Evolutionary conservation across 805 yeast genomes (phyloP), one percentile per base, ranked within the genome.

Genomic region (Yamadazyma takamatsuzukensis): DNA sequence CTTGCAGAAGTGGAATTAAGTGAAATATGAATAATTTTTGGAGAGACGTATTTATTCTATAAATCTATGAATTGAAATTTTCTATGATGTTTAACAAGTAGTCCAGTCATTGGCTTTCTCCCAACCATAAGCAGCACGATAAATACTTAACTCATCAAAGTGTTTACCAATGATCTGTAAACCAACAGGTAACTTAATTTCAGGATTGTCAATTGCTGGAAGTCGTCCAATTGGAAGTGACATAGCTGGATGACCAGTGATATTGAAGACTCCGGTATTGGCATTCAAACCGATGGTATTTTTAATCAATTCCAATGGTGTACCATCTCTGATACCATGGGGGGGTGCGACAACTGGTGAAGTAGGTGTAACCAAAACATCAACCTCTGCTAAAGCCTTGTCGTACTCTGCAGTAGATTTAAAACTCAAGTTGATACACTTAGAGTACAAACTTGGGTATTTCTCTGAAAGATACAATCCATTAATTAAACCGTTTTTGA

Each of bases 231-330:
- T 24, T 2, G 44, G 44, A 11, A 40, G 15, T 17, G 39, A 31
- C 13, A 40, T 22, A 4, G 44, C 44, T 22, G 44, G 44, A 16
- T 40, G 44, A 10, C 44, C 44, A 15, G 44, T 40, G 24, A 40
- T 40, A 21, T 40, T 37, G 27, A 40, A 40, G 9, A 40, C 37
- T 2, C 44, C 44, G n/a, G 44, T 37, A 27, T 40, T 40, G 2
- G 37, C 35, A 29, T 40, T 40, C 24, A 40, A 32, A 3, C 44
- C 44, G 15, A 40, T 34, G 18, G 44, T 40, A 17, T 37, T 33
- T 21, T 37, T 37, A 18, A 40, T 40, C 27, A 40, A 27, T 12
- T 34, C 41, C 14, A 40, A 18, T 5, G 44, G 44, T 7, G 33
- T 23, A 6, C 40, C 44, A 18, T 37, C 39, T 32, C 44, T 31